Base-by-base conservation (phyloP, 1,284 basidiomycete genomes). In the Puccinia hordei region DNA sequence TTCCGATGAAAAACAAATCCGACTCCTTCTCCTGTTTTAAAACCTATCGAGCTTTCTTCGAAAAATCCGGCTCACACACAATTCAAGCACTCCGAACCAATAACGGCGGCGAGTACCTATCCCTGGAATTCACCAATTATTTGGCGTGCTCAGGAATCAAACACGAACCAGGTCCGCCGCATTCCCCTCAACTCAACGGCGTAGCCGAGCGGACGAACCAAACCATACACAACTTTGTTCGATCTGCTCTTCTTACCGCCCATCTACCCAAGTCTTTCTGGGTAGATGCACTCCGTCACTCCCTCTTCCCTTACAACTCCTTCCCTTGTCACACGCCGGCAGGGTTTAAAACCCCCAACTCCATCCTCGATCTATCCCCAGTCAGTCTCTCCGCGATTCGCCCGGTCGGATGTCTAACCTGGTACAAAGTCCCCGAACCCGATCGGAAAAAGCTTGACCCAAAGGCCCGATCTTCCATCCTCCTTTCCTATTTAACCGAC, bases 31-130 rank as follows among this genome's bases (percentile, higher is more conserved):
- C 17, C 2, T 80, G 85, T 9, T 86, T 88, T 80, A 83, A 83
- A 72, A 51, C 80, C 5, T 87, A 84, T 82, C 84, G 85, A 51
- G 83, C 85, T 0, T 79, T 81, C 74, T 81, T 82, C 3, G 83
- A 86, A 73, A 83, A 81, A 30, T 73, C 81, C 24, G 82, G 82
- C 17, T 83, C 82, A 0, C 10, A n/a, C 19, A 82, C 77, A 35
- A 66, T 66, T 17, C n/a, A n/a, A n/a, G n/a, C n/a, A n/a, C n/a
- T n/a, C n/a, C n/a, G n/a, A n/a, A n/a, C n/a, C n/a, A n/a, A n/a
- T 24, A 72, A 72, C 51, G 69, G 72, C 33, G 72, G 72, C 12
- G 53, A 73, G 30, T 73, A 38, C 38, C 27, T 55, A 24, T 55
- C 49, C 17, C 55, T 15, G 3, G 53, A 55, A 22, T 33, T 73